Evolutionary conservation across 2,329 filamentous ascomycete genomes (phyloP), one percentile per base, ranked within the genome.

Genomic region (Alternaria solani): DNA sequence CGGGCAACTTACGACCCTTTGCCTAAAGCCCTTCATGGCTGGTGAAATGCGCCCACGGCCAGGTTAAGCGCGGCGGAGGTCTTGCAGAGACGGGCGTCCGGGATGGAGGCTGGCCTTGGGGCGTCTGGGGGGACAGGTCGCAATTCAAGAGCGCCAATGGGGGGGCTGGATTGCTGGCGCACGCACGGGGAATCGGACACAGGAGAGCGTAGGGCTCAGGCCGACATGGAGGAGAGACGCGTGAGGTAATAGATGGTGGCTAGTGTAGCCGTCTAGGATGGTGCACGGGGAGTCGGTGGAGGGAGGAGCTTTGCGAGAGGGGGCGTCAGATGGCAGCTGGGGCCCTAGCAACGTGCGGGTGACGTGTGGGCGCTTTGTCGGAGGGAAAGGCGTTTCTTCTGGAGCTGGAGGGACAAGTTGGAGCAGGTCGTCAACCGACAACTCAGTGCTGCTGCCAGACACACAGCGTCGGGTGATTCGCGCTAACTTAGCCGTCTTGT

Each of bases 21-120:
- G 93, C 83, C 93, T 91, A 82, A 98, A 96, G 80, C 93, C 91
- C 85, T 97, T 97, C 94, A 98, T 97, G 82, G 86, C 65, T 91
- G 81, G 81, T 81, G 68, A 68, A 67, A 64, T 63, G 74, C 73
- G 74, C 75, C 72, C 70, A 63, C 63, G 62, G 62, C 68, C 69
- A 71, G 65, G 65, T 69, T 64, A 69, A 67, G 71, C 62, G 68
- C 67, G 67, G 73, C 69, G 70, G 65, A 59, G 54, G 70, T 59
- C 36, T 56, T 68, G 66, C 64, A 65, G 69, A 66, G 69, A 70
- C 65, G 62, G 65, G 63, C 66, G 71, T 63, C 53, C 61, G 60
- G 65, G 61, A 46, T 64, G 61, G 64, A 62, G 68, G 61, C 64
- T 61, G 62, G 66, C 62, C 67, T 72, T 64, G 61, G 65, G 64